These are phyloP conservation scores for Lactifluus piperatus DNA, from an alignment of 768 basidiomycete genomes.

Conservation along the genomic window DNA sequence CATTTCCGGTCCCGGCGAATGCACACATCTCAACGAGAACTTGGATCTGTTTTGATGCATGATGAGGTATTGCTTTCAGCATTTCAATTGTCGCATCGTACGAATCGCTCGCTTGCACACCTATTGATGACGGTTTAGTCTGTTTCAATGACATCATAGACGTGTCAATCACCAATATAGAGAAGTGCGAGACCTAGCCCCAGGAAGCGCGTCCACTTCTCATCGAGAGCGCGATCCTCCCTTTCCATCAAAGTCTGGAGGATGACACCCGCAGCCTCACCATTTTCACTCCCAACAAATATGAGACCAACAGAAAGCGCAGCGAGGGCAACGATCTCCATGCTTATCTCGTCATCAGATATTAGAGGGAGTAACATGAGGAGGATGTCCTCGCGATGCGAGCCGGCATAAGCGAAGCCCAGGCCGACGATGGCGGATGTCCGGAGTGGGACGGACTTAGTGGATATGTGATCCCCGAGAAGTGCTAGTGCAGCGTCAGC, in stretches of 20 bases:
- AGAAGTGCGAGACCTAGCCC: slow-evolving; percentile 82
- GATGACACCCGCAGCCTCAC: slow-evolving; percentile 84
- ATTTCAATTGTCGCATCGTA: slow-evolving; percentile 93
- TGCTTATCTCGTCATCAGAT: slow-evolving; percentile 71
- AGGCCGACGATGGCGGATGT: slow-evolving; percentile 88
- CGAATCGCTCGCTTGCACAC: slow-evolving; percentile 65
- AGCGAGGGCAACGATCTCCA: slow-evolving; percentile 83
- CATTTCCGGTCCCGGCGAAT: slow-evolving; percentile 92
- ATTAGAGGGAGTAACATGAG: slow-evolving; percentile 71
- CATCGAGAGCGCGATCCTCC: slow-evolving; percentile 64
- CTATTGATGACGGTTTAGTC: slow-evolving; percentile 32
- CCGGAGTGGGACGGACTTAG: slow-evolving; percentile 75
- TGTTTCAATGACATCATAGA: background rate
- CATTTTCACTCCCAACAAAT: slow-evolving; percentile 91
- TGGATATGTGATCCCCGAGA: slow-evolving; percentile 82
- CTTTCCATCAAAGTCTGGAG: slow-evolving; percentile 88
- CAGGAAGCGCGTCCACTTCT: slow-evolving; percentile 94
- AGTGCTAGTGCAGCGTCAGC: slow-evolving; percentile 89
- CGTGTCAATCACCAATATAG: slow-evolving; percentile 61
- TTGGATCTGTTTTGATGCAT: slow-evolving; percentile 82
- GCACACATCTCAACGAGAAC: slow-evolving; percentile 91
- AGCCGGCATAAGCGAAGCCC: slow-evolving; percentile 91
- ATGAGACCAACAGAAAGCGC: slow-evolving; percentile 90
- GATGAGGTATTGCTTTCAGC: slow-evolving; percentile 87
- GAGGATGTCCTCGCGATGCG: slow-evolving; percentile 80